phyloP scores from a whole-genome alignment of 331 rosid genomes.

The Pyracantha coccinea region DNA sequence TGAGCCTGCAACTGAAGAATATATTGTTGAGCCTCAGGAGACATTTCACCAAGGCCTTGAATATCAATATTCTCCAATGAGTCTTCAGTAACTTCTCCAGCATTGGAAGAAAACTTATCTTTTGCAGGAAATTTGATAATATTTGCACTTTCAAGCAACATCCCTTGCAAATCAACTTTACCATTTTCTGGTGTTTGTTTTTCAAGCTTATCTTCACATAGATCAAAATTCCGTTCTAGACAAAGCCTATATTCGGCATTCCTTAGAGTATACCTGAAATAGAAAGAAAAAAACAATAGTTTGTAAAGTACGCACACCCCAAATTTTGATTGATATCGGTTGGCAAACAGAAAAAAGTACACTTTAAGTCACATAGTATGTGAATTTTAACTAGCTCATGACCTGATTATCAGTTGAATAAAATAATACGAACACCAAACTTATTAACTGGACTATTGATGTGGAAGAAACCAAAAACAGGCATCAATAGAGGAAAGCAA shows the following conservation, averaged over 20 bases:
- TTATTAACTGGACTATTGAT: neutral
- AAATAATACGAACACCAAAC: neutral
- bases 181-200: constrained; percentile 32
- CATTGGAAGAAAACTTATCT: constrained; percentile 35
- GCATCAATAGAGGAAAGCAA: neutral
- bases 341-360: neutral
- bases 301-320: constrained; percentile 7
- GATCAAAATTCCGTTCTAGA: constrained; percentile 64
- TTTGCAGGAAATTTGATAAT: constrained; percentile 35
- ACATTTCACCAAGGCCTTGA: constrained; percentile 63
- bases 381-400: neutral
- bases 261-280: constrained; percentile 74
- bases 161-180: constrained; percentile 46
- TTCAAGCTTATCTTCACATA: constrained; percentile 42
- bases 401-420: neutral
- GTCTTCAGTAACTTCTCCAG: constrained; percentile 27
- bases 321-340: constrained; percentile 4
- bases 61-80: constrained; percentile 31
- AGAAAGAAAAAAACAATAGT: constrained; percentile 1
- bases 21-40: constrained; percentile 72
- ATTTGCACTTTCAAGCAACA: constrained; percentile 52
- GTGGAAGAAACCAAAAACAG: neutral
- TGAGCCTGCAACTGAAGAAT: constrained; percentile 62
- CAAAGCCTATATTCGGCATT: constrained; percentile 95
- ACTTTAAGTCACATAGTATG: neutral